Conservation (phyloP, 371 early-diverging fungal genomes). For the Mortierella sp. region DNA sequence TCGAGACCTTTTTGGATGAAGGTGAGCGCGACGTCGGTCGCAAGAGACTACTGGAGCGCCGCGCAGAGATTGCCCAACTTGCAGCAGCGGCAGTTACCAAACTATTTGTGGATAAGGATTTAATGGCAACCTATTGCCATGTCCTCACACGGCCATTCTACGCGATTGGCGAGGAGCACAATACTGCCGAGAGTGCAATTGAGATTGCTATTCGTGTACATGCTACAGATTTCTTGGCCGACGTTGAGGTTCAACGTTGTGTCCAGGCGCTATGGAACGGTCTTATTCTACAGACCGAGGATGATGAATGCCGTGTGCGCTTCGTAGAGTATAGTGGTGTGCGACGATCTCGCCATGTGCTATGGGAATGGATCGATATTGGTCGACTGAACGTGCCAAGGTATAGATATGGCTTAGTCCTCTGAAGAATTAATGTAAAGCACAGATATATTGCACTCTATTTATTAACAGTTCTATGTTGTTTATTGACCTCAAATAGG, state of each 20-base stretch:
- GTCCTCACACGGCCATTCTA: constrained; percentile 48
- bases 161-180: constrained; percentile 28
- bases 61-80: constrained; percentile 36
- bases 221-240: constrained; percentile 56
- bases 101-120: constrained; percentile 47
- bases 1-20: constrained; percentile 36
- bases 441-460: neutral
- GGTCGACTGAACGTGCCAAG: constrained; percentile 55
- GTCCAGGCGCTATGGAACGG: constrained; percentile 60
- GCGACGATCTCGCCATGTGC: constrained; percentile 26
- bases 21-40: constrained; percentile 47
- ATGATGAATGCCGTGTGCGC: constrained; percentile 48
- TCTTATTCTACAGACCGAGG: constrained; percentile 47
- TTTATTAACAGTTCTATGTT: neutral
- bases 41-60: constrained; percentile 38
- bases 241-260: constrained; percentile 56
- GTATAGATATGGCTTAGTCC: constrained; percentile 13
- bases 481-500: constrained; percentile 12
- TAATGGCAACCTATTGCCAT: constrained; percentile 53
- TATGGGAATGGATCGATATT: constrained; percentile 54
- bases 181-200: constrained; percentile 52
- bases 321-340: constrained; percentile 54
- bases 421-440: too few relatives aligned
- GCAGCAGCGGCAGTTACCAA: constrained; percentile 44
- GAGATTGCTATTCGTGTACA: constrained; percentile 58